Evolutionary conservation across 1,139 yeast genomes (phyloP), one percentile per base, ranked within the genome.

Genomic region (Kazachstania sp.): DNA sequence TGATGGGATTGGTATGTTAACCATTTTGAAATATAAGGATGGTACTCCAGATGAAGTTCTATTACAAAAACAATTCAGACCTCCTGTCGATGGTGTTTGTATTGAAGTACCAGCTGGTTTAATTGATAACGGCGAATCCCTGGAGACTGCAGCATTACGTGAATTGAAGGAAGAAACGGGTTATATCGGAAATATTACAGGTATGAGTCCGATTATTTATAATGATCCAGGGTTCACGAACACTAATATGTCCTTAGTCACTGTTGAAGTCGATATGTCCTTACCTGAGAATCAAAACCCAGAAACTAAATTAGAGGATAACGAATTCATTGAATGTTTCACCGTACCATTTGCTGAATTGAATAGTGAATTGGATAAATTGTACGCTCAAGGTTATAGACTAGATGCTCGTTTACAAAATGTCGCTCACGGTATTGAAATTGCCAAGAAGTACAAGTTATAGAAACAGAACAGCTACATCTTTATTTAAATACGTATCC

Each of bases 61-160:
- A 3, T 71, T 90, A 31, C 92, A 86, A 57, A 86, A 85, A 62
- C 97, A 90, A 63, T 90, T 84, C 67, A 74, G 98, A 48, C 96
- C 97, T 2, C 97, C 98, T 1, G 84, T 85, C 9, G 82, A 77
- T 48, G 88, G 87, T 26, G 87, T 90, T 2, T 84, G 92, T 60
- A 80, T 92, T 53, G 98, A 92, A 65, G 75, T 90, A 58, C 98
- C 98, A 0, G 98, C 98, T 0, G 98, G 98, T 0, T 71, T 92
- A 51, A 76, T 92, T 41, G 98, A 92, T 64, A 87, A 94, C 1
- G 75, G 78, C 45, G 98, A 92, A 62, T 65, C 83, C 1, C 69
- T 87, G 37, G 88, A 82, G 54, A 66, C 77, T 3, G 87, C 97
- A 34, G 97, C 97, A 0, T 73, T 81, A 47, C 75, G 98, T 51